A percentile compares a stretch with the other conserved stretches of the same genome.
phyloP scores from a whole-genome alignment of 331 rosid species.

The Quercus lobata region DNA sequence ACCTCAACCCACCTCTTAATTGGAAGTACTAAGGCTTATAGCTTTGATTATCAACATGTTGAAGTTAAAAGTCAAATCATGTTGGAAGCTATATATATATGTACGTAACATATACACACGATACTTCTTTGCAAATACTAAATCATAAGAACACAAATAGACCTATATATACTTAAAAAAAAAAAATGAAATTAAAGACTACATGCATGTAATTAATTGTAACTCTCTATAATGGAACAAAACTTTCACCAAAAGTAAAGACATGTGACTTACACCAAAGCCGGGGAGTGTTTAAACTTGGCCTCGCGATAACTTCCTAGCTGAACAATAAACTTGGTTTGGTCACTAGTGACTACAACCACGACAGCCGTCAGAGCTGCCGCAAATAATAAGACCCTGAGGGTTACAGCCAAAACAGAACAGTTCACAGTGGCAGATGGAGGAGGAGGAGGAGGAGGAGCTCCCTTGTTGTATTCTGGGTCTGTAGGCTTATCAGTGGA shows the following conservation, averaged over 20 bases:
- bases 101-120: no score
- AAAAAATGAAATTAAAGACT: background rate
- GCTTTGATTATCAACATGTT: no score
- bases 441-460: conserved; percentile 11
- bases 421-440: conserved; percentile 1
- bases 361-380: conserved; percentile 54
- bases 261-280: conserved; percentile 53
- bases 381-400: conserved; percentile 68
- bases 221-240: background rate
- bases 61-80: no score
- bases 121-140: no score
- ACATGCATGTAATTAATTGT: background rate
- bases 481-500: conserved; percentile 44
- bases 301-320: conserved; percentile 2
- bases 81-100: no score
- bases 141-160: no score
- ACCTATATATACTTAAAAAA: no score
- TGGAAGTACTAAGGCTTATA: no score
- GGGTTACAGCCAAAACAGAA: conserved; percentile 28
- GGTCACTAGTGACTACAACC: conserved; percentile 64
- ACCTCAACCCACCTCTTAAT: no score
- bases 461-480: conserved; percentile 34
- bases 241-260: background rate
- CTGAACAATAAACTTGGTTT: conserved; percentile 21
- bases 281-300: conserved; percentile 72